These are phyloP conservation scores for Vaccinium myrtillus DNA, from an alignment of 148 eudicot species.

Conservation along the genomic window DNA sequence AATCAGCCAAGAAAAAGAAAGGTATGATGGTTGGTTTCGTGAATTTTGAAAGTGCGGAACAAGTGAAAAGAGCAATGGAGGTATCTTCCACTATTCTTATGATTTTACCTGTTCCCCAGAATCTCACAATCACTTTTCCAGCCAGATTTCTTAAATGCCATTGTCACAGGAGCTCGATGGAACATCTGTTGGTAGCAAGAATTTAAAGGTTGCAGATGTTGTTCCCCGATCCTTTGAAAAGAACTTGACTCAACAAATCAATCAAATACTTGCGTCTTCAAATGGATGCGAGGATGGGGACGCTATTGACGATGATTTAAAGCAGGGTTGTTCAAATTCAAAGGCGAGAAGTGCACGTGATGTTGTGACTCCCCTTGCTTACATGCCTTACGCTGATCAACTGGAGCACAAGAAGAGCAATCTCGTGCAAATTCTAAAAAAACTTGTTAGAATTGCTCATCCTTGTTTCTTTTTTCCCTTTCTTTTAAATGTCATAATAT, in stretches of 20 bases:
- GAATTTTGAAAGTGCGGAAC: constrained; percentile 62
- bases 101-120: background rate
- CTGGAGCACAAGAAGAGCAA: constrained; percentile 80
- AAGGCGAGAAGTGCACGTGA: constrained; percentile 72
- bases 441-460: constrained; percentile 57
- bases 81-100: constrained; percentile 32
- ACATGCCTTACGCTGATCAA: constrained; percentile 77
- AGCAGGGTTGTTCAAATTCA: constrained; percentile 30
- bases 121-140: constrained; percentile 4
- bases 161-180: constrained; percentile 72
- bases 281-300: constrained; percentile 42
- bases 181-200: constrained; percentile 56
- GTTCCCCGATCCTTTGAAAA: constrained; percentile 70
- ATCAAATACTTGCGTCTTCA: constrained; percentile 23
- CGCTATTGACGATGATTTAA: constrained; percentile 26
- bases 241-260: constrained; percentile 31
- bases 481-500: background rate
- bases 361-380: constrained; percentile 88
- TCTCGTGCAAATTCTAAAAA: constrained; percentile 61
- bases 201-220: constrained; percentile 65
- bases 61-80: constrained; percentile 61
- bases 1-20: constrained; percentile 82
- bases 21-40: constrained; percentile 84
- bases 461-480: background rate
- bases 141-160: constrained; percentile 14